Percentiles rank a stretch among this genome's conserved stretches.
Conservation (phyloP, 2,329 filamentous ascomycete genomes). For the Fusarium sp. region DNA sequence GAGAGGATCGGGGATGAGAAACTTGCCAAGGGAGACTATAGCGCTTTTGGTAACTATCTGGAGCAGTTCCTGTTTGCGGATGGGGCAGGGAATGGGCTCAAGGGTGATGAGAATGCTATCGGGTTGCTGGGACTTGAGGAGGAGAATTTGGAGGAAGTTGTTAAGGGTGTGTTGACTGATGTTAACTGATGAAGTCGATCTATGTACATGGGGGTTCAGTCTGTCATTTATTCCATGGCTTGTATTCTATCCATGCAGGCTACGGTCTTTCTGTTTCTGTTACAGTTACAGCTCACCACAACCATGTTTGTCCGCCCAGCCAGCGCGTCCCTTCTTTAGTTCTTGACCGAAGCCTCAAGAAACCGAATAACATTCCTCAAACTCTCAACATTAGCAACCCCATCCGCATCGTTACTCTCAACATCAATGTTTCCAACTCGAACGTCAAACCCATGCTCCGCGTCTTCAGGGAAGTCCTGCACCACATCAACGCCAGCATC, state of each 20-base stretch:
- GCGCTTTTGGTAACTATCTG: slow-evolving; percentile 13
- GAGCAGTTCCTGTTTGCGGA: slow-evolving; percentile 16
- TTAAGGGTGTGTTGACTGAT: neutral
- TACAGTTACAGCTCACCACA: no score
- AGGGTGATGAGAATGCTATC: slow-evolving; percentile 1
- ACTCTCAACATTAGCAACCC: neutral
- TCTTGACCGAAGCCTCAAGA: slow-evolving; percentile 6
- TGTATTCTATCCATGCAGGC: no score
- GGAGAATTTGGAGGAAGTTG: slow-evolving; percentile 1
- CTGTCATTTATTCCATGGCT: neutral
- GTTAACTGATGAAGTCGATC: neutral
- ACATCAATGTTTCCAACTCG: slow-evolving; percentile 26
- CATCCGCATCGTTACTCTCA: slow-evolving; percentile 20
- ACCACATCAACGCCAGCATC: slow-evolving; percentile 11
- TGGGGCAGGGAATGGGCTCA: neutral
- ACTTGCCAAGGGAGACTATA: slow-evolving; percentile 2
- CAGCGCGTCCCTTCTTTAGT: neutral
- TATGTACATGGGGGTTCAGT: accelerated
- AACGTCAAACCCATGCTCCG: slow-evolving; percentile 39
- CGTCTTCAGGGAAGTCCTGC: slow-evolving; percentile 33
- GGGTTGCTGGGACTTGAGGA: neutral
- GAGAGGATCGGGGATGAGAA: slow-evolving; percentile 16
- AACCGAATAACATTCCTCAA: slow-evolving; percentile 34
- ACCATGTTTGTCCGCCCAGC: no score
- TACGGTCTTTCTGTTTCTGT: no score